Percentiles rank a stretch among this genome's conserved stretches.
Evolutionary conservation across 2,329 filamentous ascomycete species (phyloP).

Genomic region (Exophiala sp.): DNA sequence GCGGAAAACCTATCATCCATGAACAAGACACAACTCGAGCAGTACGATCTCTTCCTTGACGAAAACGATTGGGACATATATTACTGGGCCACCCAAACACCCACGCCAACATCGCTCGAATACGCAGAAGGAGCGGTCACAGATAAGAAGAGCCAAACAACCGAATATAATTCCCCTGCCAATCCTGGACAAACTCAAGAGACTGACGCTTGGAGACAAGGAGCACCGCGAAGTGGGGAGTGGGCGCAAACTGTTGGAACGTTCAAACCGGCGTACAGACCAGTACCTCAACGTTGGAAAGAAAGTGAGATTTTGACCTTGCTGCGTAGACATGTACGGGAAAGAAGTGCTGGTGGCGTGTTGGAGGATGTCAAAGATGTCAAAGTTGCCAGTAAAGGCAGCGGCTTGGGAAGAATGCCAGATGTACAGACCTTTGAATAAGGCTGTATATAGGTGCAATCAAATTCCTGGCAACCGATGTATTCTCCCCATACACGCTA

Average conservation of each 20-base stretch:
- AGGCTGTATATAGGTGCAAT: conserved; percentile 6
- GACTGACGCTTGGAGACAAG: conserved; percentile 50
- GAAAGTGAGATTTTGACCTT: conserved; percentile 73
- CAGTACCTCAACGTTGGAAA: conserved; percentile 81
- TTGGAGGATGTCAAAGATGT: conserved; percentile 29
- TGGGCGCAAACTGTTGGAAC: conserved; percentile 96
- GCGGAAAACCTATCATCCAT: conserved; percentile 72
- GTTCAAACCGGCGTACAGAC: conserved; percentile 89
- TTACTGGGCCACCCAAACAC: conserved; percentile 95
- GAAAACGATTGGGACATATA: conserved; percentile 99
- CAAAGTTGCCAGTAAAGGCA: conserved; percentile 22
- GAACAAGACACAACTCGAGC: conserved; percentile 66
- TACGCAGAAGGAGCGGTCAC: conserved; percentile 50
- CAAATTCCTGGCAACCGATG: too few species aligned
- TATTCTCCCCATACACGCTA: too few species aligned
- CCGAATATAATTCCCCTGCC: conserved; percentile 25
- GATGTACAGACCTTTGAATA: conserved; percentile 42
- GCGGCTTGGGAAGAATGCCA: conserved; percentile 48
- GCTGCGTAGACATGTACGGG: conserved; percentile 76
- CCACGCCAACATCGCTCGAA: conserved; percentile 56
- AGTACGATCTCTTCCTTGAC: conserved; percentile 91
- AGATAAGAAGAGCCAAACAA: conserved; percentile 15
- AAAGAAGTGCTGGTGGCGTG: conserved; percentile 61
- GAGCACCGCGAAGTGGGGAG: conserved; percentile 64
- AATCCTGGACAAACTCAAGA: conserved; percentile 35